Base-by-base conservation (phyloP, 352 stramenopile species). In the Plasmopara halstedii region DNA sequence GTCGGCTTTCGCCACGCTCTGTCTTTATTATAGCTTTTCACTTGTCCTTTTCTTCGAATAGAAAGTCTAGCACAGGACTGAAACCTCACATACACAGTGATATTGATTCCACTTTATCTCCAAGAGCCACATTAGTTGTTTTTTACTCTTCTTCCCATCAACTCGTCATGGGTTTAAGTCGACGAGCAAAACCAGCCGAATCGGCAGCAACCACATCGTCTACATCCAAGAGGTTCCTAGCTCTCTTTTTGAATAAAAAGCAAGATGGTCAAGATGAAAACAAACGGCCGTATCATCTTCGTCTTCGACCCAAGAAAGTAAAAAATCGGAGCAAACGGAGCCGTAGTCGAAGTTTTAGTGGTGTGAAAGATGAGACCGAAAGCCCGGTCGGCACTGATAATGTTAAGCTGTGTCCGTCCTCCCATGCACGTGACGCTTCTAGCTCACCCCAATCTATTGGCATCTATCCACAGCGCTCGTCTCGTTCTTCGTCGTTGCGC, bases 211-310 rank as follows among this genome's bases (percentile, higher is more conserved):
- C 41, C 13, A 26, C 46, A 6, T 32, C 53, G 18, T 54, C 58
- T 3, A 33, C 53, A 17, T 64, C 51, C 2, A 37, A 45, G 3
- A 42, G 56, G 3, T 53, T 69, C 26, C 41, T 69, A 27, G 51
- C 60, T 25, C 62, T 69, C 58, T 69, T 69, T 33, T 61, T 50
- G 6, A 48, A 62, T 23, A 58, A 62, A 19, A 57, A 50, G 35
- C 49, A 49, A 11, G 37, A 53, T 10, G 6, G 15, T 4, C 40
- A 53, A 23, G 14, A 42, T 7, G 36, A 50, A 27, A 42, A 50
- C 19, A 42, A 44, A 25, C 34, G 34, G 33, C n/a, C 29, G 8
- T 35, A 35, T 13, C 39, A 34, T 4, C 11, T 45, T 7, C 50
- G 49, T 7, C 37, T 33, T 42, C 38, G 36, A 21, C 29, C 41